Conservation (phyloP, 495 filamentous ascomycete species). For the Terfezia boudieri region DNA sequence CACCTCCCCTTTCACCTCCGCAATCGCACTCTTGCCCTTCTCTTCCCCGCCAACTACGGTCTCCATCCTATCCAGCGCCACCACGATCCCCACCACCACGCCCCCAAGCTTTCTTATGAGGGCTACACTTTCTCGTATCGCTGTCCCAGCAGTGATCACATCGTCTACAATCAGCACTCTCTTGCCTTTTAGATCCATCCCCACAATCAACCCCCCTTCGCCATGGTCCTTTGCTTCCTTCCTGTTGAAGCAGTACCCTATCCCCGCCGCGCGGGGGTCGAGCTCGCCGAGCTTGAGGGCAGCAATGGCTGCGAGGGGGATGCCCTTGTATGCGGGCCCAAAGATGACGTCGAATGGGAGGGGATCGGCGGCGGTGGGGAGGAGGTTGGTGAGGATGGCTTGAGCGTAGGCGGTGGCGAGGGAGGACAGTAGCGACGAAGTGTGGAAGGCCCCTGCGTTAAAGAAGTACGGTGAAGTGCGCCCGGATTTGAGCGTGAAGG, state of each 20-base stretch:
- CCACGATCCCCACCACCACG: conserved; percentile 56
- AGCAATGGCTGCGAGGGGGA: conserved; percentile 57
- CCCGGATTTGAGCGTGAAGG: conserved; percentile 73
- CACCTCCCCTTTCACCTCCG: conserved; percentile 51
- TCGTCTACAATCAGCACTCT: conserved; percentile 78
- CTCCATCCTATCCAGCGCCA: conserved; percentile 77
- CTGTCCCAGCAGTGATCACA: conserved; percentile 86
- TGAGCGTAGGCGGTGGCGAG: conserved; percentile 61
- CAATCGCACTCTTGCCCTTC: conserved; percentile 45
- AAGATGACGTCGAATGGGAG: conserved; percentile 48
- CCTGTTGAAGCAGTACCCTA: conserved; percentile 74
- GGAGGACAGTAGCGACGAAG: conserved; percentile 45
- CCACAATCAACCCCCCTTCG: conserved; percentile 79
- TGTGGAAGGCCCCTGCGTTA: conserved; percentile 75
- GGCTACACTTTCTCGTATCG: conserved; percentile 69
- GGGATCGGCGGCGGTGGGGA: conserved; percentile 14
- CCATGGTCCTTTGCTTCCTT: conserved; percentile 91
- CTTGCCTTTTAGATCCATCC: conserved; percentile 62
- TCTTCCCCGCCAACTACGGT: conserved; percentile 37
- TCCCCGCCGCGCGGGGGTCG: conserved; percentile 31
- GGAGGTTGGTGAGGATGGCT: conserved; percentile 31
- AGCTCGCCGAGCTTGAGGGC: conserved; percentile 44
- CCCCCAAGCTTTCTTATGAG: conserved; percentile 69
- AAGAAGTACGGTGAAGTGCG: conserved; percentile 97
- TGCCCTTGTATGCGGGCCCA: conserved; percentile 91